Base-by-base conservation (phyloP, 179 eudicot genomes). In the Patellifolia procumbens region DNA sequence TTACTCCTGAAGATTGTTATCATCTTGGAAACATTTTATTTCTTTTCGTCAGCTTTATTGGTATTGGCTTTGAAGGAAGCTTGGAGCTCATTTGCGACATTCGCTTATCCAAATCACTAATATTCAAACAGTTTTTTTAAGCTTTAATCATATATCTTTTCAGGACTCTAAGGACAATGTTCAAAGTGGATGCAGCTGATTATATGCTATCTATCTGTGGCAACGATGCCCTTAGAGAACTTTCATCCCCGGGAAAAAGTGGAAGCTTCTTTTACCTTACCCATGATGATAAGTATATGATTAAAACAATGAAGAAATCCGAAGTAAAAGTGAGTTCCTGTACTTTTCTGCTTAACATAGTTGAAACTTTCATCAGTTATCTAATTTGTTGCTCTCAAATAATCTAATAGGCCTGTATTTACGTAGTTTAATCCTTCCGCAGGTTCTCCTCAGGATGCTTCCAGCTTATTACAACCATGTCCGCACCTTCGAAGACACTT, bases 181-280 rank as follows among this genome's bases (percentile, higher is more conserved):
- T 94, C 86, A 89, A 89, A 79, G 98, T 94, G 76, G 97, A 94
- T 87, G 85, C 98, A 77, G 97, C 98, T 24, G 97, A 94, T 86
- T 94, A 94, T 84, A 94, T 94, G 98, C 48, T 94, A 73, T 92
- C 97, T 7, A 85, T 94, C 55, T 92, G 98, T 69, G 98, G 97
- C 39, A 89, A 91, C 79, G 98, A 92, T 73, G 98, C 97, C 46
- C 92, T 94, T 52, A 80, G 97, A 45, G 97, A 92, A 85, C 98
- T 94, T 73, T 94, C 97, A 19, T 94, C 98, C 39, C 98, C 98
- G 0, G 98, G 98, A 46, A 94, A 94, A 81, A 94, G 98, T 88
- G 97, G 98, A 80, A 89, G 97, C 87, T 94, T 94, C 88, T 94
- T 94, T 88, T 94, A 92, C 89, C 79, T 91, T 74, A 94, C 98